Conservation (phyloP, 306 rosid genomes). For the Luffa acutangula region DNA sequence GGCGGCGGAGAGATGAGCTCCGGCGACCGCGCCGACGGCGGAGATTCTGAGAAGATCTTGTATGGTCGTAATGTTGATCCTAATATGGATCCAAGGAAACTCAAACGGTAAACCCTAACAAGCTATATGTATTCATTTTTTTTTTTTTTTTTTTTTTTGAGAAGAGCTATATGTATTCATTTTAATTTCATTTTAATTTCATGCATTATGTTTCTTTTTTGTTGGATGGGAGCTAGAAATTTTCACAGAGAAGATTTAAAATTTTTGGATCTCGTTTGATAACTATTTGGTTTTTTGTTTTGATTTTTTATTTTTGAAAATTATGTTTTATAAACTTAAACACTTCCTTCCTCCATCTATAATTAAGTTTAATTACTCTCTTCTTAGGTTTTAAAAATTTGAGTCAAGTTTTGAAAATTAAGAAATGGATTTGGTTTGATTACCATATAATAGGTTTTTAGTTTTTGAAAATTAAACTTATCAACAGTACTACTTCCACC, state of each 20-base stretch:
- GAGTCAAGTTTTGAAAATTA: no score
- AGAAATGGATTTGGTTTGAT: no score
- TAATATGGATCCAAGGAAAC: constrained; percentile 11
- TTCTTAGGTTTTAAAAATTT: no score
- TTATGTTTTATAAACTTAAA: no score
- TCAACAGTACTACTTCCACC: no score
- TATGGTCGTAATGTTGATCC: neutral
- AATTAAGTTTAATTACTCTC: no score
- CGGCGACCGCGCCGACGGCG: neutral
- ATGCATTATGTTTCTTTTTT: neutral
- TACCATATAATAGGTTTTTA: no score
- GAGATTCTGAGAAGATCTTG: neutral
- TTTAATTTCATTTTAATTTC: neutral
- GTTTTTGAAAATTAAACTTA: no score
- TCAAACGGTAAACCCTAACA: constrained; percentile 12
- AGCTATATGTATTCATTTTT: neutral
- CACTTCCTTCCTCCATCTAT: no score
- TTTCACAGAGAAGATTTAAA: no score
- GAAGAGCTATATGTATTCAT: neutral
- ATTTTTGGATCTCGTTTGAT: neutral
- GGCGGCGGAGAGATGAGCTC: neutral
- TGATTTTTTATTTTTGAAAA: no score
- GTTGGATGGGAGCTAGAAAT: neutral
- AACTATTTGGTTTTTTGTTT: no score
- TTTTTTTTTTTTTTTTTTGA: neutral